Base-by-base conservation (phyloP, 805 yeast species). In the Pichia thaimueangensis region DNA sequence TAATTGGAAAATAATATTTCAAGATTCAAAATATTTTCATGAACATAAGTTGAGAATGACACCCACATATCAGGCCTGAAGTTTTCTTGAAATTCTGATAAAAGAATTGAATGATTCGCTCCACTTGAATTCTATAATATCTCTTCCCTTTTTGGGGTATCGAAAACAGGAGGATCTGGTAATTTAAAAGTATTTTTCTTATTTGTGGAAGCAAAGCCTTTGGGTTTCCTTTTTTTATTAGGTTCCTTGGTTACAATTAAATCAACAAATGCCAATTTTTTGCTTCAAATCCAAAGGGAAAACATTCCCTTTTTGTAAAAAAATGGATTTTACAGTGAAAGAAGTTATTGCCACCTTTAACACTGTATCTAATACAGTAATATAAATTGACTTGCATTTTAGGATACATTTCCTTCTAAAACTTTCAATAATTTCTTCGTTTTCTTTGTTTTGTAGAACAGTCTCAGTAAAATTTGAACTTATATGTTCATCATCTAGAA, bases 271-370 rank as follows among this genome's bases (percentile, higher is more conserved):
- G 30, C 5, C 9, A 39, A 25, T 8, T 38, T 22, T 23, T 39
- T 20, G 16, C 19, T 10, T 10, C 46, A 42, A 22, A 43, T 16
- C 46, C 46, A 43, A 12, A 11, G 3, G 2, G 46, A 35, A 39
- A 43, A 43, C 13, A 39, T 25, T 12, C 35, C 46, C 24, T 42
- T 39, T 3, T 25, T 34, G 19, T 35, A 43, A 9, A 43, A 10
- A 8, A 43, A 21, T n/a, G n/a, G n/a, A n/a, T n/a, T n/a, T n/a
- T n/a, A n/a, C n/a, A n/a, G n/a, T n/a, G n/a, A n/a, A n/a, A n/a
- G n/a, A n/a, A n/a, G n/a, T n/a, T 35, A 34, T 9, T n/a, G 40
- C 28, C 9, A 43, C 29, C 3, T 30, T 12, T 17, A 39, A 21
- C 3, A 43, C 16, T 16, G 43, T 19, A 23, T 23, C 15, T 11